Conservation (phyloP, 164 flowering plant genomes). For the Magnolia kwangsiensis region DNA sequence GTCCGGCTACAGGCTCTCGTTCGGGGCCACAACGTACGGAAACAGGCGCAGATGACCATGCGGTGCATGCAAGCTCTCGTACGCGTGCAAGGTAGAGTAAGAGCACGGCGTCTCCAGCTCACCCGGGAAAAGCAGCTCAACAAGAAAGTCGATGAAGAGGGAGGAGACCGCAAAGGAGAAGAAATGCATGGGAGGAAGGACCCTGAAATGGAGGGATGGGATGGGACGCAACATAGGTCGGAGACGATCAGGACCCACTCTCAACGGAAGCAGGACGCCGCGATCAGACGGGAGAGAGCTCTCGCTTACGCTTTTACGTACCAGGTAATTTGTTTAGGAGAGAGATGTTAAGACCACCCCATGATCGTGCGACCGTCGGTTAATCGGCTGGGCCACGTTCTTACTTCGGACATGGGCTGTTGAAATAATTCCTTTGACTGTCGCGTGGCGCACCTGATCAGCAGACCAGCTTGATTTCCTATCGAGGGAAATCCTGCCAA, state of each 20-base stretch:
- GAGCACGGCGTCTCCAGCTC: constrained; percentile 64
- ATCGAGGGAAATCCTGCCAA: no score
- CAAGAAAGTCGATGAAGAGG: constrained; percentile 11
- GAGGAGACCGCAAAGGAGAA: background rate
- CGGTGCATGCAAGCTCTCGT: constrained; percentile 96
- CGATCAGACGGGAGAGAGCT: constrained; percentile 64
- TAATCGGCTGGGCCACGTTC: no score
- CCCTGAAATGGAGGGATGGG: constrained; percentile 22
- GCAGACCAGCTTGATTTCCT: no score
- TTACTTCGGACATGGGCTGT: no score
- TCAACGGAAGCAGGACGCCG: constrained; percentile 48
- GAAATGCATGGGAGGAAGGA: constrained; percentile 6
- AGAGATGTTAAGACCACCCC: no score
- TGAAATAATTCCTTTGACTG: no score
- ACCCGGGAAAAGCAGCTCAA: constrained; percentile 39
- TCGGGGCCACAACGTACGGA: constrained; percentile 88
- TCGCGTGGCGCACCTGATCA: no score
- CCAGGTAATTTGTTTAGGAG: constrained; percentile 40
- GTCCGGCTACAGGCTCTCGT: constrained; percentile 95
- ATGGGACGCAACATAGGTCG: constrained; percentile 31
- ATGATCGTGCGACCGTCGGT: no score
- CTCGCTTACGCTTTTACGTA: constrained; percentile 78
- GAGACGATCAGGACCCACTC: constrained; percentile 37
- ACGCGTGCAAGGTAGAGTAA: constrained; percentile 81
- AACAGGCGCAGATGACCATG: constrained; percentile 98